Evolutionary conservation across 768 basidiomycete species (phyloP).

Genomic region (Baorangia bicolor): DNA sequence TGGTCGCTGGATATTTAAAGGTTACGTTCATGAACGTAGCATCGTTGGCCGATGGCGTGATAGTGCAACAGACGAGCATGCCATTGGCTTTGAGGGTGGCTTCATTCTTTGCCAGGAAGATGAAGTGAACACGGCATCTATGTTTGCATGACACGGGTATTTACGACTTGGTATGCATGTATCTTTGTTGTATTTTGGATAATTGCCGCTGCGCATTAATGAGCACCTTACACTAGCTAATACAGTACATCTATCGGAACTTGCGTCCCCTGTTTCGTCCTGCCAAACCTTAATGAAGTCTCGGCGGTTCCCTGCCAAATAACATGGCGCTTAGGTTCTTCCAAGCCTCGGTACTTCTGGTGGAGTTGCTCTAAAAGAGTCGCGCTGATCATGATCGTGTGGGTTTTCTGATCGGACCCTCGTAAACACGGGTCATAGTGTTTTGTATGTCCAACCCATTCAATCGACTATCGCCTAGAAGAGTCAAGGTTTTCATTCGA

Average conservation of each 20-base stretch:
- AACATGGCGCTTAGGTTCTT: slow-evolving; percentile 16
- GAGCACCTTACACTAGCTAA: slow-evolving; percentile 11
- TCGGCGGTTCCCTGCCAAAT: slow-evolving; percentile 8
- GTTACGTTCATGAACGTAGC: slow-evolving; percentile 49
- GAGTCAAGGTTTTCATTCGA: slow-evolving; percentile 2
- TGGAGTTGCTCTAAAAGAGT: not conserved
- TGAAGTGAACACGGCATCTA: slow-evolving; percentile 16
- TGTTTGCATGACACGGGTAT: slow-evolving; percentile 18
- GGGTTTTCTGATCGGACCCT: not conserved
- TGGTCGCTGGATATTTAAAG: slow-evolving; percentile 52
- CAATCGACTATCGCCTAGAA: slow-evolving; percentile 6
- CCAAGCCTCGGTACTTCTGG: slow-evolving; percentile 6
- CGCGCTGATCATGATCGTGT: slow-evolving; percentile 17
- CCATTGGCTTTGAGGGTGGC: slow-evolving; percentile 49
- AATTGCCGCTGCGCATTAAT: slow-evolving; percentile 15
- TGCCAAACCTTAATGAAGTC: not conserved
- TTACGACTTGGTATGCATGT: slow-evolving; percentile 14
- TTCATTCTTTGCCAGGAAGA: slow-evolving; percentile 44
- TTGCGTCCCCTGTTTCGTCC: not conserved
- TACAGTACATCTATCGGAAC: not conserved
- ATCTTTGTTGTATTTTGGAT: slow-evolving; percentile 13
- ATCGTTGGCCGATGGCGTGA: slow-evolving; percentile 57
- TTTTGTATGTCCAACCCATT: not conserved
- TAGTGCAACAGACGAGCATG: slow-evolving; percentile 39
- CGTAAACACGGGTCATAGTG: not conserved